These are phyloP conservation scores for Cytospora piceae DNA, from an alignment of 2,329 filamentous ascomycete species.

Conservation along the genomic window DNA sequence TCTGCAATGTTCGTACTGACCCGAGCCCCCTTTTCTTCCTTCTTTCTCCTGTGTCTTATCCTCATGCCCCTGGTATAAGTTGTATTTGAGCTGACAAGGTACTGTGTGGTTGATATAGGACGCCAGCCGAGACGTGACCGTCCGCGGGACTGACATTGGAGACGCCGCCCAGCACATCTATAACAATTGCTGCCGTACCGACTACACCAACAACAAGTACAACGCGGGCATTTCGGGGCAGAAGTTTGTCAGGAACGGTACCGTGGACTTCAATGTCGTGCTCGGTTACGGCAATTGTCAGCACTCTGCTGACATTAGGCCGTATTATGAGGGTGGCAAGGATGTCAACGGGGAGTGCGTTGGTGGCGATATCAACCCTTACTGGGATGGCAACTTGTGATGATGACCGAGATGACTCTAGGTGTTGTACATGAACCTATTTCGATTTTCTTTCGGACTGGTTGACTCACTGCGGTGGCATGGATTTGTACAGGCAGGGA, in stretches of 20 bases:
- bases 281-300: conserved; percentile 21
- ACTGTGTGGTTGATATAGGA: conserved; percentile 7
- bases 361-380: conserved; percentile 14
- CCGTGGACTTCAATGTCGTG: conserved; percentile 13
- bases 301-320: conserved; percentile 3
- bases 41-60: not conserved
- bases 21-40: no score
- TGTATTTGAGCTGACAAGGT: not conserved
- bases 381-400: not conserved
- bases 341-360: conserved; percentile 18
- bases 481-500: not conserved
- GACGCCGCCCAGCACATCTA: conserved; percentile 12
- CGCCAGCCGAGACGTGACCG: not conserved
- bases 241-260: conserved; percentile 12
- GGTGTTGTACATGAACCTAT: no score
- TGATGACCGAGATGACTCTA: not conserved
- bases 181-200: conserved; percentile 21
- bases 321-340: conserved; percentile 5
- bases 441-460: no score
- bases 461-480: no score
- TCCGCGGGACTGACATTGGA: conserved; percentile 7
- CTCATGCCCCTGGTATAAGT: not conserved
- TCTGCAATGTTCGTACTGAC: conserved; percentile 22
- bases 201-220: not conserved
- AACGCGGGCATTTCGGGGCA: conserved; percentile 22